phyloP scores from a whole-genome alignment of 2,329 filamentous ascomycete genomes.

The Aspergillus uvarum region DNA sequence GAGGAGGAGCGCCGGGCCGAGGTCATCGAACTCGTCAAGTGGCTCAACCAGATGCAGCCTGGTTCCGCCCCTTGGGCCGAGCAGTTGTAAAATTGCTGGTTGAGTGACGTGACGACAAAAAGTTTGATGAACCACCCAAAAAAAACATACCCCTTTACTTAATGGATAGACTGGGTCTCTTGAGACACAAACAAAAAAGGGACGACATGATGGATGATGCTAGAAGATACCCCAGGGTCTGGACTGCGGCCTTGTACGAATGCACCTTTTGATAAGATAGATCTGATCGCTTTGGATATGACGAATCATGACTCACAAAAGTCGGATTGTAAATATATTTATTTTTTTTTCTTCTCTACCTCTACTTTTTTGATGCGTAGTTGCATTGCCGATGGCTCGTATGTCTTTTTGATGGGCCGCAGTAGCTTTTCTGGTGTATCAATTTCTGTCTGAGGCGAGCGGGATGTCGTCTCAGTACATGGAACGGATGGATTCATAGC shows the following conservation, averaged over 20 bases:
- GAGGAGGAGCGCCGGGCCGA: conserved; percentile 50
- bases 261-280: background rate
- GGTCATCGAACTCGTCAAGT: conserved; percentile 50
- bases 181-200: conserved; percentile 9
- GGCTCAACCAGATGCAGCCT: conserved; percentile 48
- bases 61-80: conserved; percentile 42
- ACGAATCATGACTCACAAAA: background rate
- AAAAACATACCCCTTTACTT: conserved; percentile 17
- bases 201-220: conserved; percentile 22
- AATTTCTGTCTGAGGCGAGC: too few species aligned
- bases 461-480: too few species aligned
- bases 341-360: background rate
- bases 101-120: conserved; percentile 6
- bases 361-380: too few species aligned
- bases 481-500: too few species aligned
- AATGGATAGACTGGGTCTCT: conserved; percentile 32
- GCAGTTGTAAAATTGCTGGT: conserved; percentile 31
- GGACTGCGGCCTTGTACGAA: background rate
- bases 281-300: background rate
- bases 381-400: too few species aligned
- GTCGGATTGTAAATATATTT: background rate
- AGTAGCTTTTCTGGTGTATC: too few species aligned
- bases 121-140: conserved; percentile 22
- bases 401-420: too few species aligned
- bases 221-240: conserved; percentile 33